A percentile compares a stretch with the other conserved stretches of the same genome.
phyloP scores from a whole-genome alignment of 208 protist species.

The Strigomonas galati region DNA sequence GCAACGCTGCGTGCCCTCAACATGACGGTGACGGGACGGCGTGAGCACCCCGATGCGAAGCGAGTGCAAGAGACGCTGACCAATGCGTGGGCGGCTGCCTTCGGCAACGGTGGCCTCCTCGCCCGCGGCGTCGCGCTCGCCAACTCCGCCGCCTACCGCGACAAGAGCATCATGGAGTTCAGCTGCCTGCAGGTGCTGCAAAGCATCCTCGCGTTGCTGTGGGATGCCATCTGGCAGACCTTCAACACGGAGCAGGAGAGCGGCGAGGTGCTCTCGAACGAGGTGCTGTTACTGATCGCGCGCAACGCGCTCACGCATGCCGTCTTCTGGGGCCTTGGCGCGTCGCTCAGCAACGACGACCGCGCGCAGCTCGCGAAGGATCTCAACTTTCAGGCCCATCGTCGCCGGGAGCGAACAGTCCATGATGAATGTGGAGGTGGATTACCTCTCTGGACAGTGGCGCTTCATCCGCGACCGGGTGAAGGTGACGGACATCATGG shows the following conservation, averaged over 20 bases:
- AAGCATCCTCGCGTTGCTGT: slow-evolving; percentile 92
- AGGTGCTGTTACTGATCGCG: slow-evolving; percentile 49
- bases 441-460: slow-evolving; percentile 82
- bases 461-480: slow-evolving; percentile 65
- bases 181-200: slow-evolving; percentile 83
- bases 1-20: background rate
- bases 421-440: slow-evolving; percentile 87
- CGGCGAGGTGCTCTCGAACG: slow-evolving; percentile 18
- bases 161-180: slow-evolving; percentile 93
- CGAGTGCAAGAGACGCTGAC: slow-evolving; percentile 86
- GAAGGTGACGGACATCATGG: slow-evolving; percentile 77
- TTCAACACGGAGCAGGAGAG: slow-evolving; percentile 89
- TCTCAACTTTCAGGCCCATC: slow-evolving; percentile 37
- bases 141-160: slow-evolving; percentile 54
- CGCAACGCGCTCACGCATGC: slow-evolving; percentile 88
- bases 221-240: slow-evolving; percentile 84
- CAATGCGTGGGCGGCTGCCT: slow-evolving; percentile 70
- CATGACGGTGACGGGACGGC: slow-evolving; percentile 11
- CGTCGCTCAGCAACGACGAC: slow-evolving; percentile 53
- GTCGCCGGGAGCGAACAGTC: slow-evolving; percentile 28
- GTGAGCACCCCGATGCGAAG: slow-evolving; percentile 53
- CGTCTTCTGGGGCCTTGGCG: slow-evolving; percentile 95
- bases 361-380: slow-evolving; percentile 58
- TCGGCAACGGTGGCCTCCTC: slow-evolving; percentile 82
- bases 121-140: slow-evolving; percentile 69